Evolutionary conservation across 148 eudicot species (phyloP).

Genomic region (Cornus suecica): DNA sequence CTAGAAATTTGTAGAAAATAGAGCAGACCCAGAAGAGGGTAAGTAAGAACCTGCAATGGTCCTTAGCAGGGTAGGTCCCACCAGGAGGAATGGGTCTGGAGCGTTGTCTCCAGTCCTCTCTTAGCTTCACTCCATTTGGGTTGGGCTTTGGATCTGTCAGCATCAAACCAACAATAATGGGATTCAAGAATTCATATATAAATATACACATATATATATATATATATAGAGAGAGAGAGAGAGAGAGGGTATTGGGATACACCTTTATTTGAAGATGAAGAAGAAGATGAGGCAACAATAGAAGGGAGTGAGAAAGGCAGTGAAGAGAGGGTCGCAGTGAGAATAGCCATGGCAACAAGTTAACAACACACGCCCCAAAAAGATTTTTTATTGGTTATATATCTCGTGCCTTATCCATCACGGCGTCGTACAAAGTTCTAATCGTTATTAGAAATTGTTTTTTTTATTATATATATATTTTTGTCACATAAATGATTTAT

Average conservation of each 20-base stretch:
- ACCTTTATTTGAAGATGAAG: constrained; percentile 7
- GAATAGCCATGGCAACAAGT: constrained; percentile 1
- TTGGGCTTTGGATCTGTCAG: constrained; percentile 28
- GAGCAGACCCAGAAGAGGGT: not conserved
- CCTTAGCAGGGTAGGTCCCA: constrained; percentile 89
- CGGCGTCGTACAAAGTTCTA: no score
- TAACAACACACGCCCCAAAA: no score
- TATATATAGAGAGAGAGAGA: constrained; percentile 6
- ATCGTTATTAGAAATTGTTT: no score
- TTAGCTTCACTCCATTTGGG: constrained; percentile 45
- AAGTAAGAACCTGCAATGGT: constrained; percentile 75
- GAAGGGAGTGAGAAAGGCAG: not conserved
- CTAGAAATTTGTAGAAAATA: no score
- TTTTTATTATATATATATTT: no score
- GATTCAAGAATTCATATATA: not conserved
- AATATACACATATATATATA: not conserved
- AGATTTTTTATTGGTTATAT: not conserved
- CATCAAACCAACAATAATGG: not conserved
- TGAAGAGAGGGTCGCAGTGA: constrained; percentile 1
- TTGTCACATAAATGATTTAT: no score
- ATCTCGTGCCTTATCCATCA: no score
- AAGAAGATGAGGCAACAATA: not conserved
- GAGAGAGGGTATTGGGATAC: not conserved
- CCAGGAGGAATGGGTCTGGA: constrained; percentile 90
- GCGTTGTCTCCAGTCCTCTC: constrained; percentile 76